phyloP scores from a whole-genome alignment of 805 yeast species.

The Candida alai region DNA sequence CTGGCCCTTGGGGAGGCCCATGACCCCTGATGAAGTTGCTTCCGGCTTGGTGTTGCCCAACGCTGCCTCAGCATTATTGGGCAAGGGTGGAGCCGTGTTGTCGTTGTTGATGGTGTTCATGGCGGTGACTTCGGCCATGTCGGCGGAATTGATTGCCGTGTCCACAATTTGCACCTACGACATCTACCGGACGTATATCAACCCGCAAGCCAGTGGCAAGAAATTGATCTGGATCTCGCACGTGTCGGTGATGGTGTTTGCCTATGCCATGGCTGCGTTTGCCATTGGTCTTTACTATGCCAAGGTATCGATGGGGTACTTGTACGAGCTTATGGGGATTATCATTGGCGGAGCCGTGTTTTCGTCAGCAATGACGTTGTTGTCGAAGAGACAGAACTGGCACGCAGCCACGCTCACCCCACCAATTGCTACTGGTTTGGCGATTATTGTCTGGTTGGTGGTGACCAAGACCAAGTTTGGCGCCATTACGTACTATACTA shows the following conservation, averaged over 20 bases:
- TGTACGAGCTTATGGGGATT: constrained; percentile 86
- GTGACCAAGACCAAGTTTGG: constrained; percentile 34
- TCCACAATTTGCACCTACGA: constrained; percentile 85
- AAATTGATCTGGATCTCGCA: constrained; percentile 69
- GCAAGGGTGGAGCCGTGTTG: constrained; percentile 86
- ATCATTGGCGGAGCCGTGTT: constrained; percentile 83
- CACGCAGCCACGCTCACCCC: constrained; percentile 76
- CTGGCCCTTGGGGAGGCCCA: constrained; percentile 74
- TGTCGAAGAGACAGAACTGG: constrained; percentile 60
- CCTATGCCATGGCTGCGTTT: constrained; percentile 72
- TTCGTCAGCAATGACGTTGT: constrained; percentile 65
- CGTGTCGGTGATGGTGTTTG: constrained; percentile 52
- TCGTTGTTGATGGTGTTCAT: constrained; percentile 75
- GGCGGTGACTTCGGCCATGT: constrained; percentile 92
- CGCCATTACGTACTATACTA: constrained; percentile 33
- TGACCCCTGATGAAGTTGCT: constrained; percentile 64
- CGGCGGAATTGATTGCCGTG: constrained; percentile 86
- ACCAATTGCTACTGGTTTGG: constrained; percentile 67
- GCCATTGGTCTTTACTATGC: constrained; percentile 81
- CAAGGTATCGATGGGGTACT: constrained; percentile 79
- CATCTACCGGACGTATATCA: constrained; percentile 73
- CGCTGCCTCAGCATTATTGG: constrained; percentile 80
- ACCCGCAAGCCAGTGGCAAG: constrained; percentile 76
- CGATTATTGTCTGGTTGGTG: constrained; percentile 58
- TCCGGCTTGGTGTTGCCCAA: constrained; percentile 79